phyloP scores from a whole-genome alignment of 129 eudicot species.

The Chrysanthemum makinoi region DNA sequence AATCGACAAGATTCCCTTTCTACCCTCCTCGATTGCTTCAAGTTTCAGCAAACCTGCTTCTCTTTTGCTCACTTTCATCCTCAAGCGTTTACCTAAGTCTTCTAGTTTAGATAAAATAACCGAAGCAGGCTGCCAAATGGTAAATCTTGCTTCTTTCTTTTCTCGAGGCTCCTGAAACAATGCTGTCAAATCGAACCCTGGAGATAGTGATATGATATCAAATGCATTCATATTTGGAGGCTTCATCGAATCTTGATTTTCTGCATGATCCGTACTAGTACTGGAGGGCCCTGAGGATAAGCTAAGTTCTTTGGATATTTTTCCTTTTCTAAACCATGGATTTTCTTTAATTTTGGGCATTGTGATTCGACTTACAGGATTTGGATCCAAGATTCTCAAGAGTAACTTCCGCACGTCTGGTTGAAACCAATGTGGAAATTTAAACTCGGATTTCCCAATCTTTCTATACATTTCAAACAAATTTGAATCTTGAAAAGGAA shows the following conservation, averaged over 20 bases:
- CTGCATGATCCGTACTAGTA: conserved; percentile 5
- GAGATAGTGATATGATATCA: conserved; percentile 66
- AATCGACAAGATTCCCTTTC: conserved; percentile 57
- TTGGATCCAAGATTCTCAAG: conserved; percentile 65
- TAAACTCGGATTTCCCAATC: conserved; percentile 72
- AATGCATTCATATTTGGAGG: conserved; percentile 64
- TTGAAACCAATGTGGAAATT: conserved; percentile 67
- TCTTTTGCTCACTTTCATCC: conserved; percentile 49
- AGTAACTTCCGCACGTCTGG: conserved; percentile 50
- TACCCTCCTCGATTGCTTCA: conserved; percentile 56
- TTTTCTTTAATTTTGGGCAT: conserved; percentile 54
- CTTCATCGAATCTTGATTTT: conserved; percentile 20
- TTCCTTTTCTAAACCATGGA: conserved; percentile 58
- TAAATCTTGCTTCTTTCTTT: conserved; percentile 60
- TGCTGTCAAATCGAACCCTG: conserved; percentile 62
- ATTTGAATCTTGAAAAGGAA: conserved; percentile 88
- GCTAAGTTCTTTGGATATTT: conserved; percentile 16
- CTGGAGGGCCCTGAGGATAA: neutral
- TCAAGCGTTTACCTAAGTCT: conserved; percentile 46
- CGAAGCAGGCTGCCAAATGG: conserved; percentile 47
- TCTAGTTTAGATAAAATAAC: conserved; percentile 52
- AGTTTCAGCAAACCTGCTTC: conserved; percentile 62
- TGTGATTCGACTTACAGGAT: conserved; percentile 63
- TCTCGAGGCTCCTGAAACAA: conserved; percentile 50
- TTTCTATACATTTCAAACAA: conserved; percentile 88